These are phyloP conservation scores for Erodium texanum DNA, from an alignment of 441 rosid species.

Conservation along the genomic window DNA sequence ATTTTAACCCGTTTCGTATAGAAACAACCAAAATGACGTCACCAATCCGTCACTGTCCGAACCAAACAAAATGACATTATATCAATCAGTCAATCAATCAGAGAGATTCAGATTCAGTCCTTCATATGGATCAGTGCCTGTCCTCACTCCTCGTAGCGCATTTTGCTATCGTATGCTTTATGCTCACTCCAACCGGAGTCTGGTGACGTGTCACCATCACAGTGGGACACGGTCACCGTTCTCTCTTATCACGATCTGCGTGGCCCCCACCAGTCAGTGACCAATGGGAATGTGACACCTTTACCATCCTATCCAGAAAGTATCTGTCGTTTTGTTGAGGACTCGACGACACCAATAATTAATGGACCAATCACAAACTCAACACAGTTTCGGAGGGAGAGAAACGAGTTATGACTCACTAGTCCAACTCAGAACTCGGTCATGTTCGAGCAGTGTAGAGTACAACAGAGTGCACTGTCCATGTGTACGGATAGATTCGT, in stretches of 20 bases:
- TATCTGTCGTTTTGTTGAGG: neutral
- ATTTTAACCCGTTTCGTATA: too few relatives aligned
- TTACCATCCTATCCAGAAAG: neutral
- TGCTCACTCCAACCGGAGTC: neutral
- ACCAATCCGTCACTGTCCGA: neutral
- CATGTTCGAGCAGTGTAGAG: too few relatives aligned
- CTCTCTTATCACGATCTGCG: too few relatives aligned
- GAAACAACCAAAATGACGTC: neutral
- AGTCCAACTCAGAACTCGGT: neutral
- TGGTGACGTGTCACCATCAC: neutral
- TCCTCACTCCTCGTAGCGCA: neutral
- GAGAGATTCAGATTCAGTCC: too few relatives aligned
- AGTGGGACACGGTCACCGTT: neutral
- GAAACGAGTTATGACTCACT: neutral
- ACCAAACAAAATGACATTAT: neutral
- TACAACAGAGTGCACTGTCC: neutral
- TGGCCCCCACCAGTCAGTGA: neutral
- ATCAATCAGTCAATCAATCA: neutral
- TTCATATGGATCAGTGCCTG: neutral
- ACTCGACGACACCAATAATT: too few relatives aligned
- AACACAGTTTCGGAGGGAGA: neutral
- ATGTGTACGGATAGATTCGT: neutral
- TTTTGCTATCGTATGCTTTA: neutral
- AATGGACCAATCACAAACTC: neutral
- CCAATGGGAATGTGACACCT: neutral